phyloP scores from a whole-genome alignment of 306 rosid species.

The Prunus dulcis region DNA sequence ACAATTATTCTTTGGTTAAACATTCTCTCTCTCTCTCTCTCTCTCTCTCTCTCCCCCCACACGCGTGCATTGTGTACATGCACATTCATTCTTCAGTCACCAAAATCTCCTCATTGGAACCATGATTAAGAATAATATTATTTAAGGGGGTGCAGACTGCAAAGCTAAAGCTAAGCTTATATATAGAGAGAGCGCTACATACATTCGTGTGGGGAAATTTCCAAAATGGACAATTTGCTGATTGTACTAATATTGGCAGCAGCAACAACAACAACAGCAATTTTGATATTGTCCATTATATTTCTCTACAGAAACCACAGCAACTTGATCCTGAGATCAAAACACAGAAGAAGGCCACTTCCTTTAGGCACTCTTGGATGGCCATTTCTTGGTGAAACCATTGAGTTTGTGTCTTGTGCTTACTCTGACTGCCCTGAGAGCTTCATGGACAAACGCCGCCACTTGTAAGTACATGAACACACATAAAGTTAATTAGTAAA shows the following conservation, averaged over 20 bases:
- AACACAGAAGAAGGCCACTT: constrained; percentile 38
- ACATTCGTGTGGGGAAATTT: constrained; percentile 18
- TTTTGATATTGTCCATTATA: constrained; percentile 34
- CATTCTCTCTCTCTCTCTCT: constrained; percentile 10
- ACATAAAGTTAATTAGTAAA: neutral
- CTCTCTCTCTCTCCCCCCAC: constrained; percentile 31
- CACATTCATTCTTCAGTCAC: constrained; percentile 39
- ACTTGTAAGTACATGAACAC: constrained; percentile 39
- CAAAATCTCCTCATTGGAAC: constrained; percentile 35
- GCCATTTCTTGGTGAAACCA: constrained; percentile 90
- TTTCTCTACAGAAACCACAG: constrained; percentile 43
- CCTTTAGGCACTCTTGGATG: constrained; percentile 89
- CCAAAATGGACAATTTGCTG: constrained; percentile 66
- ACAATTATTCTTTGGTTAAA: constrained; percentile 2
- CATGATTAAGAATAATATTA: constrained; percentile 48
- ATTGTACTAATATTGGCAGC: constrained; percentile 35
- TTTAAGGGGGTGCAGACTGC: neutral
- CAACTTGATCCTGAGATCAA: constrained; percentile 38
- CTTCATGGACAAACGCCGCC: constrained; percentile 76
- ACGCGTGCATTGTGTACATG: constrained; percentile 44
- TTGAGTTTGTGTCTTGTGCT: constrained; percentile 76
- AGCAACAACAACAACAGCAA: constrained; percentile 16
- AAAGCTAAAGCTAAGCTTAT: constrained; percentile 36
- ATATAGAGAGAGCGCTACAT: constrained; percentile 21
- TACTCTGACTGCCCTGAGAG: constrained; percentile 88